Conservation (phyloP, 495 filamentous ascomycete genomes). For the Penicillium paradoxum region DNA sequence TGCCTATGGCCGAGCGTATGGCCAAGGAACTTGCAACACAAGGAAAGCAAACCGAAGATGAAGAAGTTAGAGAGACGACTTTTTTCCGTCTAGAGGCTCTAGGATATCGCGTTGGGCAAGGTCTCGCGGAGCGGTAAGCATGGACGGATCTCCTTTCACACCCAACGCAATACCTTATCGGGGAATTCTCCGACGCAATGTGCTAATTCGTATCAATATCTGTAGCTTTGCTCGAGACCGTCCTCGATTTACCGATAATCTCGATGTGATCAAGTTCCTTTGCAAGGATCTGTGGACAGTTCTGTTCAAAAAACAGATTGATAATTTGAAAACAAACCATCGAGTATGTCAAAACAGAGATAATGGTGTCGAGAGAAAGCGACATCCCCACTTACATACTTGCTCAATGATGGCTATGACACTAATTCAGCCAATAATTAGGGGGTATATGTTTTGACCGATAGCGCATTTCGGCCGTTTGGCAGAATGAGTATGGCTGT, state of each 20-base stretch:
- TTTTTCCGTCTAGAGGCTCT: constrained; percentile 78
- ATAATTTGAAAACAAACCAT: constrained; percentile 98
- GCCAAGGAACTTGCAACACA: constrained; percentile 35
- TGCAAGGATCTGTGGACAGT: constrained; percentile 97
- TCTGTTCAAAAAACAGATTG: constrained; percentile 92
- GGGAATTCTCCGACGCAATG: background rate
- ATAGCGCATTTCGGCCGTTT: constrained; percentile 87
- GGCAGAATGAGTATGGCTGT: constrained; percentile 76
- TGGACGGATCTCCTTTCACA: background rate
- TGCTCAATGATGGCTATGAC: background rate
- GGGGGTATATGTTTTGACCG: constrained; percentile 95
- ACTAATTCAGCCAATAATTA: constrained; percentile 26
- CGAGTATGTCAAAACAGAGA: constrained; percentile 48
- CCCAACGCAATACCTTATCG: background rate
- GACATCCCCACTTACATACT: background rate
- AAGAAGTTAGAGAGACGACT: constrained; percentile 74
- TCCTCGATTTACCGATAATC: constrained; percentile 78
- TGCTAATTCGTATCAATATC: background rate
- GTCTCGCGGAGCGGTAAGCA: constrained; percentile 81
- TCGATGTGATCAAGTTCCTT: constrained; percentile 93
- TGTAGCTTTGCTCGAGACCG: constrained; percentile 80
- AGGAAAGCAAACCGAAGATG: constrained; percentile 56
- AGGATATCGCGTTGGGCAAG: constrained; percentile 90
- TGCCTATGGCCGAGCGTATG: constrained; percentile 87
- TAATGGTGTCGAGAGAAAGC: background rate